Conservation (phyloP, 257 asterid genomes). For the Echium plantagineum region DNA sequence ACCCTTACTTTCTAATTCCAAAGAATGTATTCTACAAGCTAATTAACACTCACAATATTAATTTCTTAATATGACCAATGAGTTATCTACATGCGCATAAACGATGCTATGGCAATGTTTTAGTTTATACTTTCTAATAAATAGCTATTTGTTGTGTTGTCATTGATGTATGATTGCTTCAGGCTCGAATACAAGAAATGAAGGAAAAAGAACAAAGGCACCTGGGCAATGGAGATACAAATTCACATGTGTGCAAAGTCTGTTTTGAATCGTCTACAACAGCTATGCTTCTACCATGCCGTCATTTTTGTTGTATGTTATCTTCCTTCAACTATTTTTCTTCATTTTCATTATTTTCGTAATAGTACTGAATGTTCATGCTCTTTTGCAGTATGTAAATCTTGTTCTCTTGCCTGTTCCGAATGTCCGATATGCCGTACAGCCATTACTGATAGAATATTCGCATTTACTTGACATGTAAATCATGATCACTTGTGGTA, state of each 20-base stretch:
- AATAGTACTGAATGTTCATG: conserved; percentile 12
- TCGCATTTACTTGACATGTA: conserved; percentile 58
- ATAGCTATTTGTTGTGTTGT: not conserved
- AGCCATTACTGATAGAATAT: conserved; percentile 69
- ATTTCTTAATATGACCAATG: too few species aligned
- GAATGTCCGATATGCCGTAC: conserved; percentile 93
- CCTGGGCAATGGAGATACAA: conserved; percentile 62
- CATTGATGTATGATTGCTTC: not conserved
- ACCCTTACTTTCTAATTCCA: too few species aligned
- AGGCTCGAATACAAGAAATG: conserved; percentile 98
- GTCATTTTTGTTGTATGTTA: conserved; percentile 90
- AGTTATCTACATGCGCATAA: too few species aligned
- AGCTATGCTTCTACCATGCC: conserved; percentile 96
- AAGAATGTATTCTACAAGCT: too few species aligned
- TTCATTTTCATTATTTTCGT: not conserved
- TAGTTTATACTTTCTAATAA: not conserved
- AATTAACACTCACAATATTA: too few species aligned
- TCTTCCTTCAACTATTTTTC: conserved; percentile 1
- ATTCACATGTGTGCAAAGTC: conserved; percentile 81
- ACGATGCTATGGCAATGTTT: not conserved
- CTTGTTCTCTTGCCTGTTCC: conserved; percentile 76
- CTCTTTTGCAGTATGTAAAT: conserved; percentile 71
- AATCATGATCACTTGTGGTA: too few species aligned
- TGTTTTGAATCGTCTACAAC: conserved; percentile 88
- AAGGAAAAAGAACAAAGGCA: conserved; percentile 68